phyloP scores from a whole-genome alignment of 768 basidiomycete genomes.

The Tubosaeta sp. region DNA sequence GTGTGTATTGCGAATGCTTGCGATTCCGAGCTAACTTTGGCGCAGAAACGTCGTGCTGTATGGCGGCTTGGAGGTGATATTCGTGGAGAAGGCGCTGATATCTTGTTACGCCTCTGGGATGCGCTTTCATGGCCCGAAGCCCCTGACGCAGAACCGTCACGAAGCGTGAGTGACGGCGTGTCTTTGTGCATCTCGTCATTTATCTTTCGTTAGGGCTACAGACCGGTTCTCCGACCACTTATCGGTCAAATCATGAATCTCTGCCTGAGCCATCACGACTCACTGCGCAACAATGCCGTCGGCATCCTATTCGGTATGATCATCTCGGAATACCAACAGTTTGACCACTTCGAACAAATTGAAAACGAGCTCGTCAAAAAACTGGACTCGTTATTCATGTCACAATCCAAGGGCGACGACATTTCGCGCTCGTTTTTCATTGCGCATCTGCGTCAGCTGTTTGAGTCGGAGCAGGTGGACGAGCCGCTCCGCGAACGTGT shows the following conservation, averaged over 20 bases:
- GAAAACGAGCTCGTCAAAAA: constrained; percentile 91
- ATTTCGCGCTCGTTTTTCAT: constrained; percentile 93
- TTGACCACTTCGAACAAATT: constrained; percentile 81
- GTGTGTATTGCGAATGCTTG: constrained; percentile 35
- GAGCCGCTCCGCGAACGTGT: constrained; percentile 75
- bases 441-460: constrained; percentile 82
- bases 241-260: constrained; percentile 89
- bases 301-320: constrained; percentile 96
- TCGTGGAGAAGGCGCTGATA: constrained; percentile 82
- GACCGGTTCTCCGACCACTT: constrained; percentile 74
- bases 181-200: not conserved
- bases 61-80: constrained; percentile 97
- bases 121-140: constrained; percentile 74
- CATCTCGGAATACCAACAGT: constrained; percentile 82
- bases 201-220: constrained; percentile 60
- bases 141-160: constrained; percentile 46
- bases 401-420: constrained; percentile 86
- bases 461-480: constrained; percentile 80
- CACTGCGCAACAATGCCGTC: constrained; percentile 84
- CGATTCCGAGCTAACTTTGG: constrained; percentile 3
- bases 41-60: constrained; percentile 87
- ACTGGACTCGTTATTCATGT: constrained; percentile 90
- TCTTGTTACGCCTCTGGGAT: constrained; percentile 80
- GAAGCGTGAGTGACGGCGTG: constrained; percentile 52
- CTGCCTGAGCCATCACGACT: constrained; percentile 93